Conservation (phyloP, 305 asterid genomes). For the Plantago lanceolata region DNA sequence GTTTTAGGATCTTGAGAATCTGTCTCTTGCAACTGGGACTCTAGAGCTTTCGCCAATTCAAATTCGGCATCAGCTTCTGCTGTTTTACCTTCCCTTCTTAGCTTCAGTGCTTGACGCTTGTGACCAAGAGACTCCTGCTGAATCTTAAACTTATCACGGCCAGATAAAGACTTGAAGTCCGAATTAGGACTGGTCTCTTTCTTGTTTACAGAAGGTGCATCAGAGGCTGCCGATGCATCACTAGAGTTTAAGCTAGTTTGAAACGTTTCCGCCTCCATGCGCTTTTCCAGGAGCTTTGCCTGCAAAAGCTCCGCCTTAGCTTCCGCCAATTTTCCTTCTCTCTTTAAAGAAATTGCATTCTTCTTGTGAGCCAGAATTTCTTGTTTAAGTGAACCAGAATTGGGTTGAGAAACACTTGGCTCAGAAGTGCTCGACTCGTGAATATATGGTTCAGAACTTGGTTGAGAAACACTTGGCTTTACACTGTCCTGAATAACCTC, state of each 20-base stretch:
- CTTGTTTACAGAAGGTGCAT: constrained; percentile 33
- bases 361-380: constrained; percentile 75
- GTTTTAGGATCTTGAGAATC: constrained; percentile 33
- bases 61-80: constrained; percentile 89
- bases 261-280: constrained; percentile 35
- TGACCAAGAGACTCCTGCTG: constrained; percentile 90
- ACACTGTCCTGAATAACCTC: constrained; percentile 26
- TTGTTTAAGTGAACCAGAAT: constrained; percentile 40
- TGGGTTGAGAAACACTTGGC: constrained; percentile 34
- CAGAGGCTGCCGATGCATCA: constrained; percentile 31
- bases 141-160: constrained; percentile 79
- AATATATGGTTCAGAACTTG: constrained; percentile 28
- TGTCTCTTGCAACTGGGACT: constrained; percentile 61
- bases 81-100: constrained; percentile 88
- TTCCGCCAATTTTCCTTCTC: constrained; percentile 84
- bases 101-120: constrained; percentile 86
- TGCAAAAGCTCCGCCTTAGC: constrained; percentile 91
- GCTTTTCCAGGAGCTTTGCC: constrained; percentile 86
- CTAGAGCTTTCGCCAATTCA: constrained; percentile 81
- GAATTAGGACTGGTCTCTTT: constrained; percentile 56
- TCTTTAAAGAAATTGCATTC: constrained; percentile 72
- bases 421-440: constrained; percentile 27
- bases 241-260: constrained; percentile 32
- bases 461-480: constrained; percentile 37
- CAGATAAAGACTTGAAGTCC: constrained; percentile 58